Percentiles rank a stretch among this genome's conserved stretches.
Conservation (phyloP, 306 rosid species). For the Potentilla sterilis region DNA sequence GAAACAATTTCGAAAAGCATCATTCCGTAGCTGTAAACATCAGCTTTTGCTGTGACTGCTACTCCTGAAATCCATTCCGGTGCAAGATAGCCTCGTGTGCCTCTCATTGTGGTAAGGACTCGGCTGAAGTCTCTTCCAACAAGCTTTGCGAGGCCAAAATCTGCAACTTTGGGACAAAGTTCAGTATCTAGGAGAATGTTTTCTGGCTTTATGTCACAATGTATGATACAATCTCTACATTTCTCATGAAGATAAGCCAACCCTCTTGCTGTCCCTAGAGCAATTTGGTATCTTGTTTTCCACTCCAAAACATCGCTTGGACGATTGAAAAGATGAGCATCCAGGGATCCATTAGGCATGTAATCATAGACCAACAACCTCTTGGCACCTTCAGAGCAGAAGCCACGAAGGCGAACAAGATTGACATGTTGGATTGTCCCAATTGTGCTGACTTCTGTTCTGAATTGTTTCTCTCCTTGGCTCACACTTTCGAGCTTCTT, state of each 20-base stretch:
- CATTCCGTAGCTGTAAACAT: slow-evolving; percentile 91
- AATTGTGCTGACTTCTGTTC: slow-evolving; percentile 81
- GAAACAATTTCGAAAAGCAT: slow-evolving; percentile 82
- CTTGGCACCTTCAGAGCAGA: slow-evolving; percentile 71
- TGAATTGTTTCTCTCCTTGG: slow-evolving; percentile 93
- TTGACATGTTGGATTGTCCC: slow-evolving; percentile 87
- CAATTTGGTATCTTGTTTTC: slow-evolving; percentile 76
- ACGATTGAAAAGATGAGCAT: slow-evolving; percentile 44
- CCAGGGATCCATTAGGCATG: slow-evolving; percentile 76
- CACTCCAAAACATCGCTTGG: slow-evolving; percentile 46
- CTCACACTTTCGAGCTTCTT: slow-evolving; percentile 76
- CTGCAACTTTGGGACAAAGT: slow-evolving; percentile 73
- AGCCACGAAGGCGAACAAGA: slow-evolving; percentile 82
- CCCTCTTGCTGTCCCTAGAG: slow-evolving; percentile 82
- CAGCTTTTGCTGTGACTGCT: slow-evolving; percentile 82
- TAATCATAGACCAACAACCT: slow-evolving; percentile 76
- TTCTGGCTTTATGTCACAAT: slow-evolving; percentile 91
- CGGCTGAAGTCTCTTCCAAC: slow-evolving; percentile 84
- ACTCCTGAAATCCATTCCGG: slow-evolving; percentile 92
- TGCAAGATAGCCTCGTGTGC: slow-evolving; percentile 90
- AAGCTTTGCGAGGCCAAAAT: slow-evolving; percentile 88
- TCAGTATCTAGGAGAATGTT: slow-evolving; percentile 80
- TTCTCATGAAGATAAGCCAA: slow-evolving; percentile 78
- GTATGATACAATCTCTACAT: slow-evolving; percentile 86
- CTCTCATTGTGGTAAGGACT: slow-evolving; percentile 89